Percentiles rank a stretch among this genome's conserved stretches.
Conservation (phyloP, 345 rosid genomes). For the Bruguiera sexangula region DNA sequence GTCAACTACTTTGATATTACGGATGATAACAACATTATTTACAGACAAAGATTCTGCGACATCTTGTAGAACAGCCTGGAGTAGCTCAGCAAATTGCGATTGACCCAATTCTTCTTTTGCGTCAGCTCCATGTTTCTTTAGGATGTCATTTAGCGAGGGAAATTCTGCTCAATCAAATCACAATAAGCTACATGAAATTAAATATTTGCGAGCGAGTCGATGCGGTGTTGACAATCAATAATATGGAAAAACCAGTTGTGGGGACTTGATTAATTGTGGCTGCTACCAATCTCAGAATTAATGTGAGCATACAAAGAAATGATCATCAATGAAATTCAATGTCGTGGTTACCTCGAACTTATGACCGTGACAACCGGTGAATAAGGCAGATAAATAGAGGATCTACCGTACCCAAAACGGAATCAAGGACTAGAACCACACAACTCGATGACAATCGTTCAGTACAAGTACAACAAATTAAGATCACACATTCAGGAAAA, state of each 20-base stretch:
- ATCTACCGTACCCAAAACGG: too few species aligned
- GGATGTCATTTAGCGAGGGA: slow-evolving; percentile 57
- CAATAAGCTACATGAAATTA: slow-evolving; percentile 7
- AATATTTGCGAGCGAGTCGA: not conserved
- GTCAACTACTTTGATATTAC: slow-evolving; percentile 50
- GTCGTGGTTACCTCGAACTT: too few species aligned
- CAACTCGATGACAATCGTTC: too few species aligned
- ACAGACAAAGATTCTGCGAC: slow-evolving; percentile 54
- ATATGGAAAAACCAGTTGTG: not conserved
- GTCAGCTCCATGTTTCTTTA: slow-evolving; percentile 72
- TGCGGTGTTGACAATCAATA: not conserved
- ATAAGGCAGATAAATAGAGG: too few species aligned
- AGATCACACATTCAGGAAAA: not conserved
- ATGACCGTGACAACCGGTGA: too few species aligned
- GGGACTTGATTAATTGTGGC: not conserved
- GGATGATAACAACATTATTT: slow-evolving; percentile 47
- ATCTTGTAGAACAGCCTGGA: slow-evolving; percentile 75
- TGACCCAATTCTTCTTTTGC: slow-evolving; percentile 74
- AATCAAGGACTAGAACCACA: too few species aligned
- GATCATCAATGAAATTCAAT: not conserved
- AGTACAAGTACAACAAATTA: too few species aligned
- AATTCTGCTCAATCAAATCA: slow-evolving; percentile 46
- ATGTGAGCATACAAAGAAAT: not conserved
- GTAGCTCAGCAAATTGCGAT: slow-evolving; percentile 78
- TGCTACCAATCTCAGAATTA: not conserved